Evolutionary conservation across 2,329 filamentous ascomycete species (phyloP), one percentile per base, ranked within the genome.

Genomic region (Talaromyces sp.): DNA sequence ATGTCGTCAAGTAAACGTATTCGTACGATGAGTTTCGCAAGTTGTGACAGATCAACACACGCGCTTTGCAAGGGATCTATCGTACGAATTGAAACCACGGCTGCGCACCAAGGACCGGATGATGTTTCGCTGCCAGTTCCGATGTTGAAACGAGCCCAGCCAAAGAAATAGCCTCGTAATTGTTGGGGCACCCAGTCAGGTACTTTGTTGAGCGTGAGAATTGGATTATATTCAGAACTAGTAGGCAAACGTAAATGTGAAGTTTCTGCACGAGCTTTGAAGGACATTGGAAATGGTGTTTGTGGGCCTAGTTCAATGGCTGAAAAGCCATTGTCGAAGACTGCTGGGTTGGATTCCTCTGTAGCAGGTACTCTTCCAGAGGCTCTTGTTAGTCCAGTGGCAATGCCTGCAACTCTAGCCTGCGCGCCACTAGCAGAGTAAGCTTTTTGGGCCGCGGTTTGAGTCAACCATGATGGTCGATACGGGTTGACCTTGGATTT

Each of bases 111-210:
- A 29, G 77, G 46, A 14, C 51, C 73, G 3, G 67, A 54, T 0
- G 75, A 68, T 2, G 75, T 46, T 3, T 66, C 65, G 3, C 75
- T 71, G 2, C 64, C 56, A 0, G 62, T 65, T 14, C 49, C 39
- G 19, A 71, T 67, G 0, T 67, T 65, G 0, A 74, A 70, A 1
- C 78, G 70, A 0, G 80, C 81, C 86, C 86, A 89, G 3, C 84
- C 86, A 35, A 86, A 84, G 62, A 86, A 89, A 6, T 86, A 78
- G 0, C 86, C 87, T 11, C 75, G 71, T 45, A 89, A 75, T 3
- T 81, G 78, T 56, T 81, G 70, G 19, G 77, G 73, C 36, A 87
- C 66, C 30, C 82, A 76, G 22, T 81, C 79, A 0, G 82, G 74
- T 0, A 87, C 73, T 9, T 75, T 77, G 0, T 63, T 61, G 2